Percentiles rank a stretch among this genome's conserved stretches.
These are phyloP conservation scores for Vigna radiata DNA, from an alignment of 306 rosid genomes.

Conservation along the genomic window DNA sequence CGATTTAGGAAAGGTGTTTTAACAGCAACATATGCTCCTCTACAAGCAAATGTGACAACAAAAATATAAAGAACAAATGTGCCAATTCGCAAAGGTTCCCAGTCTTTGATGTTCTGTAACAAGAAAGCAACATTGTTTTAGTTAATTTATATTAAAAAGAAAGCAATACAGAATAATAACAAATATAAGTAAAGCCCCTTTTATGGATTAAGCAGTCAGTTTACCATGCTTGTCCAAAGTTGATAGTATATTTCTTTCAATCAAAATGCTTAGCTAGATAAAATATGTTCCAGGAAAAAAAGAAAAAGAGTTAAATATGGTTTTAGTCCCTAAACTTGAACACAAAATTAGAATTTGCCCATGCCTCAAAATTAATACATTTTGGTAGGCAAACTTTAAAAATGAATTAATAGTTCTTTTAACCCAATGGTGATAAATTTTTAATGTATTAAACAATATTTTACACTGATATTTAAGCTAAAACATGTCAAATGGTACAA, in stretches of 20 bases:
- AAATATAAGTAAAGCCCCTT: slow-evolving; percentile 4
- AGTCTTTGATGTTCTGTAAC: slow-evolving; percentile 72
- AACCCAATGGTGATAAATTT: too few species aligned
- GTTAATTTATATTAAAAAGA: slow-evolving; percentile 20
- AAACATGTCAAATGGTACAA: too few species aligned
- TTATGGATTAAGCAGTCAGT: slow-evolving; percentile 27
- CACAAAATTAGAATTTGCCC: too few species aligned
- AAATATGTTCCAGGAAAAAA: too few species aligned
- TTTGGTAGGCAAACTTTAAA: too few species aligned
- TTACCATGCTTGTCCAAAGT: slow-evolving; percentile 17
- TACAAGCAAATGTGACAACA: slow-evolving; percentile 63
- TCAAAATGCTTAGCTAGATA: too few species aligned
- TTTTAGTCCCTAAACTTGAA: too few species aligned
- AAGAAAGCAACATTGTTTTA: slow-evolving; percentile 38
- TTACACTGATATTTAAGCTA: too few species aligned
- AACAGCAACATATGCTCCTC: slow-evolving; percentile 64
- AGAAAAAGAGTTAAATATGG: too few species aligned
- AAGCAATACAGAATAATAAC: slow-evolving; percentile 3
- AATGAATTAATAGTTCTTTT: too few species aligned
- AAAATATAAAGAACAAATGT: slow-evolving; percentile 69
- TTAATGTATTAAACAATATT: too few species aligned
- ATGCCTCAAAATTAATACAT: too few species aligned
- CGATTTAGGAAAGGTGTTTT: slow-evolving; percentile 68
- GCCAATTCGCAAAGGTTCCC: slow-evolving; percentile 81
- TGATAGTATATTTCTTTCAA: not conserved